Base-by-base conservation (phyloP, 371 early-diverging fungal species). In the Haplosporangium sp. region DNA sequence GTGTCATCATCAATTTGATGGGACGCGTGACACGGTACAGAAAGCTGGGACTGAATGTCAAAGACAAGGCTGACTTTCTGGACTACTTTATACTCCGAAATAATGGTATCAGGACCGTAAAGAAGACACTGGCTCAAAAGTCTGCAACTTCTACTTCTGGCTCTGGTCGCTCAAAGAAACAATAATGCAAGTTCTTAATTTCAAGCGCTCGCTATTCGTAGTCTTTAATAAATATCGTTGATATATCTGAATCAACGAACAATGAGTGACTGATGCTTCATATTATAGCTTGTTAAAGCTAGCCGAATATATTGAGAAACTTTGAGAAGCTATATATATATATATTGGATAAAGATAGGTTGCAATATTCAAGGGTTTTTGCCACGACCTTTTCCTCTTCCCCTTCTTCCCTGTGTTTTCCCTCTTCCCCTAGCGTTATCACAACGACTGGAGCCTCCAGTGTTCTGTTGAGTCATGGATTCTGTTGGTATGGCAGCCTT, bases 31-130 rank as follows among this genome's bases (percentile, higher is more conserved):
- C 92, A 15, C 88, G 95, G 37, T 85, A 94, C 71, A 87, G 96
- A 48, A 92, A 89, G 78, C 91, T 94, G 2, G 88, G 90, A n/a
- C 71, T 94, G 63, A 86, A 87, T 20, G 88, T 92, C 55, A 68
- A 84, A 56, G 96, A 96, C 76, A 96, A 96, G 84, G 84, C 85
- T 13, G 92, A 90, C 35, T 96, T 96, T 71, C 78, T 96, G 70
- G 86, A 91, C 9, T 96, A 90, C 73, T 96, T 94, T 82, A 69
- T 88, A 45, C 84, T 88, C 39, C 84, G 90, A 56, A 79, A 86
- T 48, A 82, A 87, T 63, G 77, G 84, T n/a, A 86, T 76, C 47
- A 60, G 62, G 17, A 9, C 42, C 1, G 38, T 63, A 61, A 67
- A 73, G 19, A 50, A 59, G 15, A 7, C 66, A 8, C 47, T 37